Percentiles rank a stretch among this genome's conserved stretches.
phyloP scores from a whole-genome alignment of 768 basidiomycete species.

The Rhizopogon roseolus region DNA sequence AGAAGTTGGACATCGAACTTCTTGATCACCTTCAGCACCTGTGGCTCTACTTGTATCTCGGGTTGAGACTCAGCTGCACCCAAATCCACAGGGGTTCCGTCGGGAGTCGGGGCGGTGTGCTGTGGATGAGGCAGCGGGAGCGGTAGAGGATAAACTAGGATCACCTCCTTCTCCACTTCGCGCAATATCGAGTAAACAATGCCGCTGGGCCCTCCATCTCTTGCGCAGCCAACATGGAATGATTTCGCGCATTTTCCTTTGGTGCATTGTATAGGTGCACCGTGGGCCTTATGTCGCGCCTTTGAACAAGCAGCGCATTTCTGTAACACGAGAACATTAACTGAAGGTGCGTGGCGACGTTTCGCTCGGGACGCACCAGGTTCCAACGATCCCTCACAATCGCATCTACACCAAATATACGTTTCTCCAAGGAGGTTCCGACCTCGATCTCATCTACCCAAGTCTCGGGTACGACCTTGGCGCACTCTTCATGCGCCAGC shows the following conservation, averaged over 20 bases:
- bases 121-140: not conserved
- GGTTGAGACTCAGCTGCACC: not conserved
- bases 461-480: conserved; percentile 81
- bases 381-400: conserved; percentile 94
- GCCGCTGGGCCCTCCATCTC: conserved; percentile 44
- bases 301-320: conserved; percentile 90
- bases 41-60: conserved; percentile 9
- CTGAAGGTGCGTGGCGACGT: not conserved
- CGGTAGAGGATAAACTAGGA: conserved; percentile 45
- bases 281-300: conserved; percentile 59
- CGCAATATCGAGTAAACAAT: conserved; percentile 58
- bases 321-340: conserved; percentile 33
- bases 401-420: conserved; percentile 80
- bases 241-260: conserved; percentile 92
- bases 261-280: conserved; percentile 87
- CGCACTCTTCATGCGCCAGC: conserved; percentile 81
- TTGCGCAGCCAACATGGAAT: conserved; percentile 90
- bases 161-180: conserved; percentile 79
- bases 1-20: conserved; percentile 73
- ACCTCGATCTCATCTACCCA: conserved; percentile 75
- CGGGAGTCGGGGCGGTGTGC: not conserved
- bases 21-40: conserved; percentile 61
- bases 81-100: conserved; percentile 1
- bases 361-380: conserved; percentile 50
- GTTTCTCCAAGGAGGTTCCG: conserved; percentile 30